Evolutionary conservation across 352 stramenopile genomes (phyloP).

Genomic region (Phytopythium mirpurense): DNA sequence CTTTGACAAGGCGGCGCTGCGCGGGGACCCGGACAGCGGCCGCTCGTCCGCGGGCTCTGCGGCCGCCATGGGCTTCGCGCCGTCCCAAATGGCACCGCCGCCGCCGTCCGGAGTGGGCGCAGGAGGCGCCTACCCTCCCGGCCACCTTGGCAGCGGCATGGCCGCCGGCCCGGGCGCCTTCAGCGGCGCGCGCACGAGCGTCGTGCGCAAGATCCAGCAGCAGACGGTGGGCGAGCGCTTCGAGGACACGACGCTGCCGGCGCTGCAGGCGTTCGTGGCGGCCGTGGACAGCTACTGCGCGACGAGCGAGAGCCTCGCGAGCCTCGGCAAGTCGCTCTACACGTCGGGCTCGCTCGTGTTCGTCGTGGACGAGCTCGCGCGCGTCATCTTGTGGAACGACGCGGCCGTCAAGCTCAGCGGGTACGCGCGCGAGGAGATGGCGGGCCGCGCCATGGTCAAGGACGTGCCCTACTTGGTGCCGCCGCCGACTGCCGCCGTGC

Average conservation of each 20-base stretch:
- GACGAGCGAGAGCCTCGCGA: slow-evolving; percentile 70
- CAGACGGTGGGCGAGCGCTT: slow-evolving; percentile 75
- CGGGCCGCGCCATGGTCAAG: slow-evolving; percentile 59
- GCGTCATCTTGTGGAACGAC: slow-evolving; percentile 86
- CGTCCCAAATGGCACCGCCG: background rate
- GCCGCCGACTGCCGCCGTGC: slow-evolving; percentile 35
- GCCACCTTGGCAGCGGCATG: background rate
- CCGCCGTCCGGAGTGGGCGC: background rate
- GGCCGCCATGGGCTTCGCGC: slow-evolving; percentile 5
- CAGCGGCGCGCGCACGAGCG: slow-evolving; percentile 24
- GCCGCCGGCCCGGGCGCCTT: background rate
- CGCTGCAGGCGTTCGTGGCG: slow-evolving; percentile 71
- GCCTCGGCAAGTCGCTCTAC: slow-evolving; percentile 81
- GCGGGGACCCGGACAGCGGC: slow-evolving; percentile 43
- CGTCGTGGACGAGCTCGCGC: slow-evolving; percentile 80
- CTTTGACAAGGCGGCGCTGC: slow-evolving; percentile 59
- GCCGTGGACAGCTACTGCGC: slow-evolving; percentile 72
- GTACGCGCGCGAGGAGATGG: slow-evolving; percentile 80
- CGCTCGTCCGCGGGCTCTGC: slow-evolving; percentile 22
- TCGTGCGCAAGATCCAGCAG: slow-evolving; percentile 71
- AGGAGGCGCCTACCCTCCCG: background rate
- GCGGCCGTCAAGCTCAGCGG: slow-evolving; percentile 62
- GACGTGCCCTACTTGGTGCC: slow-evolving; percentile 71
- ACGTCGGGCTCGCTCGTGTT: slow-evolving; percentile 71
- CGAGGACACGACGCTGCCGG: slow-evolving; percentile 56